Base-by-base conservation (phyloP, 371 early-diverging fungal species). In the Mycotypha africana region DNA sequence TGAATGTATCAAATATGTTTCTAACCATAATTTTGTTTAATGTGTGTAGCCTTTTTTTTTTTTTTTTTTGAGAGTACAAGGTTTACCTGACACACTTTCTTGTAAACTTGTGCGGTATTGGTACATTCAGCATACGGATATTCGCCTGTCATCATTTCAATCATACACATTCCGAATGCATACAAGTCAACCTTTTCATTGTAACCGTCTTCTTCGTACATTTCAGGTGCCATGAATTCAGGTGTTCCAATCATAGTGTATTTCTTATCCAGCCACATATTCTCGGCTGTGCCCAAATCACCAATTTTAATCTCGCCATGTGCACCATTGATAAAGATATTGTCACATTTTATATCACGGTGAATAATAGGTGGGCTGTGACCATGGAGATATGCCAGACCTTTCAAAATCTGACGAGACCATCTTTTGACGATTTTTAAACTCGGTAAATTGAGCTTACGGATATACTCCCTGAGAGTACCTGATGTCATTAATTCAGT, bases 401-500 rank as follows among this genome's bases (percentile, higher is more conserved):
- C 90, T n/a, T 73, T 73, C 12, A 91, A 65, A 34, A 86, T 83
- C 49, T 88, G 85, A 10, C 82, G 63, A 23, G 71, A 75, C 86
- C 84, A 86, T 32, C 74, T 68, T 40, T 83, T 86, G 41, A 92
- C 69, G 17, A 92, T 81, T 37, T 84, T 86, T 50, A 50, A 69
- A 58, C 67, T 86, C 30, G 78, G 85, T 15, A 79, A 73, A 25
- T 78, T 80, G 21, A 88, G 61, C 43, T 81, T 82, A 22, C 78
- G 83, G 49, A 86, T 80, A 49, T 83, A 79, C 47, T 78, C 78
- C 51, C 81, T 50, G 41, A 87, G 58, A 19, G 91, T 93, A 20
- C 95, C 95, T 8, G 89, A 86, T 2, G 91, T 90, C 93, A 95
- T 95, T 40, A 93, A 71, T 66, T 95, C 95, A 11, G 95, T 93